Evolutionary conservation across 179 eudicot species (phyloP).

Genomic region (Amaranthus tricolor): DNA sequence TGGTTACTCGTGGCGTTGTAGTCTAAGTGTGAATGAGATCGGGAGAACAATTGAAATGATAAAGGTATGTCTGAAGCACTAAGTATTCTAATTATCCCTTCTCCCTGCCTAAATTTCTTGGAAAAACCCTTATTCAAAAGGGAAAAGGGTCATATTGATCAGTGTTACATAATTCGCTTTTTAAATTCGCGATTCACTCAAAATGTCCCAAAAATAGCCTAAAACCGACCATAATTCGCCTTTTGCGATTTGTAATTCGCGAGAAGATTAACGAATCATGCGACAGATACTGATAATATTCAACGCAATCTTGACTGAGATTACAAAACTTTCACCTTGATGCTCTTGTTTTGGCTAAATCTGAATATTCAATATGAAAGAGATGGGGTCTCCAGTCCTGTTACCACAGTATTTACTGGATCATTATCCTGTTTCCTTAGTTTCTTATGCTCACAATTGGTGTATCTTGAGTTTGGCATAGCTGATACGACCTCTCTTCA

Average conservation of each 20-base stretch:
- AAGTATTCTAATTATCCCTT: not conserved
- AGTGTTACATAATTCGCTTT: too few species aligned
- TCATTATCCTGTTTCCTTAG: not conserved
- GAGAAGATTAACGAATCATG: too few species aligned
- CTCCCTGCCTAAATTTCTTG: not conserved
- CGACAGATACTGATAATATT: not conserved
- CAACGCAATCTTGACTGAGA: not conserved
- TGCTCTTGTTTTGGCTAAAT: slow-evolving; percentile 2
- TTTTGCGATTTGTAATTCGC: too few species aligned
- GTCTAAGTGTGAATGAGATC: slow-evolving; percentile 89
- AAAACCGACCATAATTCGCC: too few species aligned
- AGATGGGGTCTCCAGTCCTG: not conserved
- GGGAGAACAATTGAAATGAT: slow-evolving; percentile 76
- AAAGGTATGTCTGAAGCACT: slow-evolving; percentile 44
- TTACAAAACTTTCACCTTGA: not conserved
- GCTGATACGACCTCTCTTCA: not conserved
- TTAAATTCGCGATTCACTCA: too few species aligned
- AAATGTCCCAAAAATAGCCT: too few species aligned
- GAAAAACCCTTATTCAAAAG: not conserved
- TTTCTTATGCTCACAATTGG: not conserved
- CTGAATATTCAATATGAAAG: not conserved
- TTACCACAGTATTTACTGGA: not conserved
- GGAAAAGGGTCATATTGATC: not conserved
- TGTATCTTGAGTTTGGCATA: slow-evolving; percentile 4
- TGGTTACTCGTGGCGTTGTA: slow-evolving; percentile 95